A percentile compares a stretch with the other conserved stretches of the same genome.
Conservation (phyloP, 2,329 filamentous ascomycete species). For the Dactylellina parvicollis region DNA sequence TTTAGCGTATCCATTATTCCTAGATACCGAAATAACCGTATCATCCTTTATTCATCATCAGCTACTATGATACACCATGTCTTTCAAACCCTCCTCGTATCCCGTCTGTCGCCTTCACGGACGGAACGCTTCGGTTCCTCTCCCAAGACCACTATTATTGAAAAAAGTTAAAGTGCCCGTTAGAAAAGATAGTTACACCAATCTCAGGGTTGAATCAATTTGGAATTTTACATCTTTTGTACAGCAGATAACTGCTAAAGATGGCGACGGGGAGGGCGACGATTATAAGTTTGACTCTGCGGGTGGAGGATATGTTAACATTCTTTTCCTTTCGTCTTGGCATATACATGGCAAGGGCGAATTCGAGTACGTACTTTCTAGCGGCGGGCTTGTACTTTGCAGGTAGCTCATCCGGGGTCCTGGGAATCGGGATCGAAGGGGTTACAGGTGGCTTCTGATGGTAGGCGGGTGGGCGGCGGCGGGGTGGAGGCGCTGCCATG, state of each 20-base stretch:
- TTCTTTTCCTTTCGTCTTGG: neutral
- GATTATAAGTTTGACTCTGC: conserved; percentile 55
- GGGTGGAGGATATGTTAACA: neutral
- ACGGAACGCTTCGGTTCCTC: too few species aligned
- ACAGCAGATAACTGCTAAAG: conserved; percentile 56
- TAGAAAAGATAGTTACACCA: neutral
- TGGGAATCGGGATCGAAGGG: conserved; percentile 42
- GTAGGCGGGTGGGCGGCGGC: neutral
- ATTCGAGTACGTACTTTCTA: conserved; percentile 51
- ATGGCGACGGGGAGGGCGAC: conserved; percentile 57
- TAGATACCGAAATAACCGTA: too few species aligned
- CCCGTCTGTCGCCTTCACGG: too few species aligned
- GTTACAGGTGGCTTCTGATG: neutral
- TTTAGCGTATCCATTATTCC: too few species aligned
- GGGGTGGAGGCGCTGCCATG: conserved; percentile 16
- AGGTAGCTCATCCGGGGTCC: conserved; percentile 53
- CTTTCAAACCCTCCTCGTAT: too few species aligned
- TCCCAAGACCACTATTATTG: conserved; percentile 51
- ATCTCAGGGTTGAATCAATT: too few species aligned
- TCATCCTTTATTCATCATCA: too few species aligned
- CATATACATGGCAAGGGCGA: neutral
- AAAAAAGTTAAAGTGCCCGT: neutral
- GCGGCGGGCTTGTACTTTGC: conserved; percentile 55
- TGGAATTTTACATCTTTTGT: conserved; percentile 54
- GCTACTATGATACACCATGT: too few species aligned